Conservation (phyloP, 805 yeast species). For the Brettanomyces anomalus region DNA sequence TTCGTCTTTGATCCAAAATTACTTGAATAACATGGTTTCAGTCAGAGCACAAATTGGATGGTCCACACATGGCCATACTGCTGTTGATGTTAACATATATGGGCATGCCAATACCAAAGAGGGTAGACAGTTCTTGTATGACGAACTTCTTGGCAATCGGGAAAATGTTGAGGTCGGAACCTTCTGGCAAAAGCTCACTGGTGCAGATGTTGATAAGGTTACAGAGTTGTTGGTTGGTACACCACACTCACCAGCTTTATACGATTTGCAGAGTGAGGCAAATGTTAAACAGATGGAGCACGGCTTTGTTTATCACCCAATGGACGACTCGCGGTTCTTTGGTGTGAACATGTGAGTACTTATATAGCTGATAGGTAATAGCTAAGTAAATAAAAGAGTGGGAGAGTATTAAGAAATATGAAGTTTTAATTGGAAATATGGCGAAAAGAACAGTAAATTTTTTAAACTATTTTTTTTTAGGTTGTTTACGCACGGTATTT, state of each 20-base stretch:
- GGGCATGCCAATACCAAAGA: constrained; percentile 56
- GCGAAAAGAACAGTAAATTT: too few relatives aligned
- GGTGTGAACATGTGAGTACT: too few relatives aligned
- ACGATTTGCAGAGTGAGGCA: constrained; percentile 1
- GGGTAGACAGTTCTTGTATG: constrained; percentile 30
- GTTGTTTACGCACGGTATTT: too few relatives aligned
- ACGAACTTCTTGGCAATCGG: constrained; percentile 62
- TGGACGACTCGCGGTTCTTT: neutral
- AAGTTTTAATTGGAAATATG: too few relatives aligned
- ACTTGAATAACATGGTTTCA: constrained; percentile 64
- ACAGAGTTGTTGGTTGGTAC: constrained; percentile 43
- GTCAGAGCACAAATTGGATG: constrained; percentile 88
- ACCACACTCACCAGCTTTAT: constrained; percentile 26
- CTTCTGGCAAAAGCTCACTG: constrained; percentile 51
- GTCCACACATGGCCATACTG: constrained; percentile 95
- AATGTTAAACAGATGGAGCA: constrained; percentile 7
- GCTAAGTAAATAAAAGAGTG: too few relatives aligned
- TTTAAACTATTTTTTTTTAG: too few relatives aligned
- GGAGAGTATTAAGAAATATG: too few relatives aligned
- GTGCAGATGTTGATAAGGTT: constrained; percentile 38
- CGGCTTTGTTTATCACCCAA: constrained; percentile 11
- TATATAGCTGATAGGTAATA: too few relatives aligned
- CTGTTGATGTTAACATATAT: constrained; percentile 90
- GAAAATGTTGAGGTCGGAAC: constrained; percentile 83
- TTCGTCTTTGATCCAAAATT: constrained; percentile 25